These are phyloP conservation scores for Panaeolus papilionaceus DNA, from an alignment of 768 basidiomycete genomes.

Conservation along the genomic window DNA sequence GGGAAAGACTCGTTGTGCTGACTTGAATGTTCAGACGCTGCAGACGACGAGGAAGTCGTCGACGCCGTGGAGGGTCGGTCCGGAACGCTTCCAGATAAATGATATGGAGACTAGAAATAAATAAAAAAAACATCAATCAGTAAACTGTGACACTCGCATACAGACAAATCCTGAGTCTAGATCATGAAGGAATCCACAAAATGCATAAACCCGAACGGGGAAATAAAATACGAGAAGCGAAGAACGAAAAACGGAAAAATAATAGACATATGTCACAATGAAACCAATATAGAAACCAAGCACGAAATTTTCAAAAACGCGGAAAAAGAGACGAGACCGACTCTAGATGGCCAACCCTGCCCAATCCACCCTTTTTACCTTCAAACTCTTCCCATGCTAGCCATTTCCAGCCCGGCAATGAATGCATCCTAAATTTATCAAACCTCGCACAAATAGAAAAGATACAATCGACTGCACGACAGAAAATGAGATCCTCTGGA, in stretches of 20 bases:
- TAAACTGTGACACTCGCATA: neutral
- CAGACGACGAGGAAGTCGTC: constrained; percentile 27
- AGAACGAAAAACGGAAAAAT: neutral
- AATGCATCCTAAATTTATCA: constrained; percentile 7
- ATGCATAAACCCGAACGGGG: neutral
- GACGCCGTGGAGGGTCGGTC: constrained; percentile 27
- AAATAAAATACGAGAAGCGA: neutral
- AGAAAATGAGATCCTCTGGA: neutral
- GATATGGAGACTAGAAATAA: constrained; percentile 13
- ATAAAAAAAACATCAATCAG: neutral
- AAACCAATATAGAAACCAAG: constrained; percentile 1
- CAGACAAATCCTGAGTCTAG: neutral
- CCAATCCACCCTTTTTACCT: neutral
- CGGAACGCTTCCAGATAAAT: constrained; percentile 21
- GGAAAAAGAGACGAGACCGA: neutral
- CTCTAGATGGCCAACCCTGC: constrained; percentile 1
- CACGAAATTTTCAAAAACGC: neutral
- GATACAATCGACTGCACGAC: neutral
- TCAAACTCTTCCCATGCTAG: neutral
- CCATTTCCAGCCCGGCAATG: neutral
- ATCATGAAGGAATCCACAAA: neutral
- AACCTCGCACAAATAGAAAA: constrained; percentile 11
- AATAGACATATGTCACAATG: neutral
- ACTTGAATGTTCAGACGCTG: constrained; percentile 20
- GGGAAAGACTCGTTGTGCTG: constrained; percentile 4